Conservation (phyloP, 1,284 basidiomycete species). For the Boletellus sp. region DNA sequence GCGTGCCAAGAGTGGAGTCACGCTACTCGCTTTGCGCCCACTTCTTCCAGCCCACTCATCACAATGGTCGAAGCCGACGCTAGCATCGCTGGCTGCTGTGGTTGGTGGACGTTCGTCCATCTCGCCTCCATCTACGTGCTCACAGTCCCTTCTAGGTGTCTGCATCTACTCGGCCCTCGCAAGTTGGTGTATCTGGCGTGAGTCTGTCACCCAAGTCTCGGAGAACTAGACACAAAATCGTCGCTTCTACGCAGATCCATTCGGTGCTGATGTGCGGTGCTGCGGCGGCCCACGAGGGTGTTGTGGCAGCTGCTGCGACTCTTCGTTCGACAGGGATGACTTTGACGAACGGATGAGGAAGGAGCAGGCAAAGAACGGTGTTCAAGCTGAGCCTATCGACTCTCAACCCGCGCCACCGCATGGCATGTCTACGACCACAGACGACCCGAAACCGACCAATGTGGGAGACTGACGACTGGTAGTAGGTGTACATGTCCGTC, state of each 20-base stretch:
- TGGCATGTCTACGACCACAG: conserved; percentile 16
- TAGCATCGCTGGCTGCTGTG: conserved; percentile 18
- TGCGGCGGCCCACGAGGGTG: conserved; percentile 30
- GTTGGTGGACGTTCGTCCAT: conserved; percentile 15
- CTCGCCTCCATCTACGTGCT: background rate
- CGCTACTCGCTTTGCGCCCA: background rate
- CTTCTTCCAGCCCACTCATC: background rate
- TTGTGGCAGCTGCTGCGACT: conserved; percentile 27
- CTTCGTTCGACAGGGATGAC: conserved; percentile 29
- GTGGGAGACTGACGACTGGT: conserved; percentile 2
- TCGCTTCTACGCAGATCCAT: conserved; percentile 16
- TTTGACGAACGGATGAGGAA: conserved; percentile 31
- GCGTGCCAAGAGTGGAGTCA: too few species aligned
- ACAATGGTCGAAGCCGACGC: conserved; percentile 20
- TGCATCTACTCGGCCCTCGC: conserved; percentile 12
- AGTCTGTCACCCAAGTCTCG: conserved; percentile 3
- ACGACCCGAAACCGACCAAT: conserved; percentile 4
- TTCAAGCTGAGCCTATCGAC: conserved; percentile 8
- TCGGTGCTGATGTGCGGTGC: conserved; percentile 20
- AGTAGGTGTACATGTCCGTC: conserved; percentile 1
- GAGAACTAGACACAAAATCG: background rate
- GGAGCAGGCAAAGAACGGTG: conserved; percentile 17
- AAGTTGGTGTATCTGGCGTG: conserved; percentile 29
- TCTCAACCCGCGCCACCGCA: conserved; percentile 25
- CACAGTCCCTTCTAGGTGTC: conserved; percentile 14